phyloP scores from a whole-genome alignment of 331 rosid species.

The Malus hybrid region DNA sequence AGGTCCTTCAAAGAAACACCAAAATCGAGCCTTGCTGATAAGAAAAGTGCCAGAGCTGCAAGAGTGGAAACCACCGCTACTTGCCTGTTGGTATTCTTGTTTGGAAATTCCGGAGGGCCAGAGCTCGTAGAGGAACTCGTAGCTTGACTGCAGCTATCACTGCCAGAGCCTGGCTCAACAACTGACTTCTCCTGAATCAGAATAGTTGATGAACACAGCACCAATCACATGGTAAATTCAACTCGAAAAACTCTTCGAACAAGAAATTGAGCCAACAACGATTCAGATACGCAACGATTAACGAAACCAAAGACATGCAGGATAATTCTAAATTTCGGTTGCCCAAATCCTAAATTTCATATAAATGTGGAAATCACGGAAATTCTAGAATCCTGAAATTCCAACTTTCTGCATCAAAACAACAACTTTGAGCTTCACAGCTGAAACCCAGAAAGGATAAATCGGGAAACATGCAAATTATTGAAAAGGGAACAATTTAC shows the following conservation, averaged over 20 bases:
- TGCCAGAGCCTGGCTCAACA: constrained; percentile 30
- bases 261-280: not conserved
- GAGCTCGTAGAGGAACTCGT: constrained; percentile 25
- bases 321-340: not conserved
- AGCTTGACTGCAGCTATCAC: constrained; percentile 18
- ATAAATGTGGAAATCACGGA: not conserved
- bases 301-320: not conserved
- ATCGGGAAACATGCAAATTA: not conserved
- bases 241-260: not conserved
- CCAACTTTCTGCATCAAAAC: not conserved
- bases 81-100: constrained; percentile 46
- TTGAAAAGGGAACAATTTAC: not conserved
- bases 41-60: constrained; percentile 72
- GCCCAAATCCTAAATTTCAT: not conserved
- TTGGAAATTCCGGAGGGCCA: constrained; percentile 50
- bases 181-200: constrained; percentile 31
- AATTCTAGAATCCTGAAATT: not conserved
- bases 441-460: not conserved
- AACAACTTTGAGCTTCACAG: not conserved
- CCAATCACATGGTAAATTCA: not conserved
- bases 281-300: not conserved
- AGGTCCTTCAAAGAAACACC: constrained; percentile 93
- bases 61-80: constrained; percentile 57
- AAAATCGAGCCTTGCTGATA: constrained; percentile 60
- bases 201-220: not conserved